phyloP scores from a whole-genome alignment of 2,329 filamentous ascomycete species.

The Chrysoporthe cubensis region DNA sequence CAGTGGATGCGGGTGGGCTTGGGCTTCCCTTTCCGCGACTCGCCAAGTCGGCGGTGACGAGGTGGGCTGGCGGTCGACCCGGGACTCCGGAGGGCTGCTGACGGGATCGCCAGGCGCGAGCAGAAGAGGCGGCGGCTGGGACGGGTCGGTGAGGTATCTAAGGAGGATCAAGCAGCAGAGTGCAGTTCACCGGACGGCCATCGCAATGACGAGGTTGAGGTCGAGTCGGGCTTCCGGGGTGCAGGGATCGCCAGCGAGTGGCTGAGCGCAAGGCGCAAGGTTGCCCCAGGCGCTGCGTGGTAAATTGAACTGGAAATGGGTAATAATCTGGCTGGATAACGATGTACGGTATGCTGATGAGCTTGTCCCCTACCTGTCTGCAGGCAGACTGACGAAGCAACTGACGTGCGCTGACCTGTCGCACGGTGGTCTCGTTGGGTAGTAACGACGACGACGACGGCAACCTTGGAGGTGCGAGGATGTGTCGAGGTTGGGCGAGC shows the following conservation, averaged over 20 bases:
- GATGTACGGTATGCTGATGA: constrained; percentile 10
- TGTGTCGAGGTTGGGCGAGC: neutral
- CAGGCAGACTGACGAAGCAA: neutral
- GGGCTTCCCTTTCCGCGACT: neutral
- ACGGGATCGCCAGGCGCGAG: constrained; percentile 20
- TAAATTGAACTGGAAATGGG: constrained; percentile 12
- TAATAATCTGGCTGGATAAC: constrained; percentile 21
- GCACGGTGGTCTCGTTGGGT: neutral
- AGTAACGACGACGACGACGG: neutral
- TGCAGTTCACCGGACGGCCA: constrained; percentile 26
- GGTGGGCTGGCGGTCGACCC: constrained; percentile 4
- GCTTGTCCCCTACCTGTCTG: neutral
- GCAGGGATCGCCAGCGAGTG: neutral
- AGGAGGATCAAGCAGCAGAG: neutral
- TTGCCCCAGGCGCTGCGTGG: constrained; percentile 19
- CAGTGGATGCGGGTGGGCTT: neutral
- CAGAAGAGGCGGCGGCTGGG: constrained; percentile 9
- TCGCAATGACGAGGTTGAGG: constrained; percentile 18
- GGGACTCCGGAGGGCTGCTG: neutral
- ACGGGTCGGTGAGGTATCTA: neutral
- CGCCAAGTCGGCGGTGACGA: constrained; percentile 7
- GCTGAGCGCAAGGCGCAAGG: constrained; percentile 10
- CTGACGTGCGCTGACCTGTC: neutral
- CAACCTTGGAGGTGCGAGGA: neutral
- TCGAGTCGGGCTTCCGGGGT: neutral